These are phyloP conservation scores for Tulasnella calospora DNA, from an alignment of 768 basidiomycete species.

Conservation along the genomic window DNA sequence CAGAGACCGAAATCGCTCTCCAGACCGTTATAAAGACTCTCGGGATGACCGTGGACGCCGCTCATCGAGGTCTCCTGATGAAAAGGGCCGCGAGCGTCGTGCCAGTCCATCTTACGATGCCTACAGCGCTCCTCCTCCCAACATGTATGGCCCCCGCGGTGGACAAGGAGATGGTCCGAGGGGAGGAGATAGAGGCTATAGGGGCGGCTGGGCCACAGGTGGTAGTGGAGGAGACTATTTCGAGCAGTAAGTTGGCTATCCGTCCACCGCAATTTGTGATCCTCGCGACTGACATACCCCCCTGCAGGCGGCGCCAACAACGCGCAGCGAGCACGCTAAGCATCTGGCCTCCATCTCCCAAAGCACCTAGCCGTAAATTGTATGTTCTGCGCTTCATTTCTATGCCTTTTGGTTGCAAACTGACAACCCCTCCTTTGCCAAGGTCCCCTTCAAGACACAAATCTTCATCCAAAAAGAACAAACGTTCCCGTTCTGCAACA, in stretches of 20 bases:
- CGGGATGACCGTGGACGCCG: constrained; percentile 7
- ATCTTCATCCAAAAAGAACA: constrained; percentile 47
- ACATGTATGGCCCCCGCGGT: constrained; percentile 52
- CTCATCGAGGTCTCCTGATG: not conserved
- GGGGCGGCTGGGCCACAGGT: constrained; percentile 34
- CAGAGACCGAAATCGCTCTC: not conserved
- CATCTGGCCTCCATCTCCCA: constrained; percentile 83
- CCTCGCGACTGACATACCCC: constrained; percentile 17
- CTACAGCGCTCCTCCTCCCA: constrained; percentile 48
- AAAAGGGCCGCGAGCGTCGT: constrained; percentile 15
- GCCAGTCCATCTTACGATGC: constrained; percentile 58
- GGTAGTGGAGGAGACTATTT: constrained; percentile 47
- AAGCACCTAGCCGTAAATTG: constrained; percentile 54
- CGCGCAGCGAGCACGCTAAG: constrained; percentile 52
- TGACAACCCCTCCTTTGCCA: constrained; percentile 41
- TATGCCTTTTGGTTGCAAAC: constrained; percentile 36
- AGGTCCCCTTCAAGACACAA: constrained; percentile 56
- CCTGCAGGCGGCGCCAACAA: constrained; percentile 62
- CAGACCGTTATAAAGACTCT: not conserved
- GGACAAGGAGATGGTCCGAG: constrained; percentile 32
- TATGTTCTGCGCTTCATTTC: constrained; percentile 38
- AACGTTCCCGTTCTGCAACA: constrained; percentile 24
- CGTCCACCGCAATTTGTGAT: not conserved
- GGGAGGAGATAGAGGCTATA: constrained; percentile 39
- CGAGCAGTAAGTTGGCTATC: constrained; percentile 52